Percentiles rank a stretch among this genome's conserved stretches.
phyloP scores from a whole-genome alignment of 345 rosid species.

The Eucalyptus sp. region DNA sequence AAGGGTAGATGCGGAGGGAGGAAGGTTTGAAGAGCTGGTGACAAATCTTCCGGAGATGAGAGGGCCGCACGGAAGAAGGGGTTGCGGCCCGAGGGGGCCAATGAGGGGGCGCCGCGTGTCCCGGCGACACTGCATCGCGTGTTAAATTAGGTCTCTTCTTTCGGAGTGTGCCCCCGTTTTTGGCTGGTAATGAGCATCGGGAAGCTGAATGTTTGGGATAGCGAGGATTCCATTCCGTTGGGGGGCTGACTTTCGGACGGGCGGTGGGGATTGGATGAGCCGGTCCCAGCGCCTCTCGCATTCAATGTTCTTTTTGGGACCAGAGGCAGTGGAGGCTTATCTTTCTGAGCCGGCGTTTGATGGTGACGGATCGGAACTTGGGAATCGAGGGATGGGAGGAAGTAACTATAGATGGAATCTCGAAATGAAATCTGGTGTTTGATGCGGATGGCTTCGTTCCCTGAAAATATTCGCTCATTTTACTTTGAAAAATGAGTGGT shows the following conservation, averaged over 20 bases:
- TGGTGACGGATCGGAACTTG: not conserved
- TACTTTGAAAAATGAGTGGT: rapidly evolving
- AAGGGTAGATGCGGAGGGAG: not conserved
- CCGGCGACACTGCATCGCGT: not conserved
- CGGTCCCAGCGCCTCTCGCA: not conserved
- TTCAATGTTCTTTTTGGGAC: not conserved
- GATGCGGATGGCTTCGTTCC: not conserved
- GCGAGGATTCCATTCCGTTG: not conserved
- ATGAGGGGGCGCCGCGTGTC: not conserved
- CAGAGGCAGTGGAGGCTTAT: not conserved
- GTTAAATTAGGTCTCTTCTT: too few species aligned
- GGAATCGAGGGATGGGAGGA: not conserved
- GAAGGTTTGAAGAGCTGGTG: not conserved
- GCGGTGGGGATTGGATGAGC: not conserved
- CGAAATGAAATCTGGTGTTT: not conserved
- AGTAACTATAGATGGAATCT: not conserved
- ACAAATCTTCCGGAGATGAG: not conserved
- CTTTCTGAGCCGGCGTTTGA: not conserved
- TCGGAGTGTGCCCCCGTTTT: not conserved
- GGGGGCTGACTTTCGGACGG: not conserved
- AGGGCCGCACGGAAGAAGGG: not conserved
- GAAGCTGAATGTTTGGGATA: not conserved
- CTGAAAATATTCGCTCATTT: not conserved
- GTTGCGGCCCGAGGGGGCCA: not conserved
- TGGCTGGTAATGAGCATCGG: not conserved